Evolutionary conservation across 345 rosid genomes (phyloP).

Genomic region (Anastatica hierochuntica): DNA sequence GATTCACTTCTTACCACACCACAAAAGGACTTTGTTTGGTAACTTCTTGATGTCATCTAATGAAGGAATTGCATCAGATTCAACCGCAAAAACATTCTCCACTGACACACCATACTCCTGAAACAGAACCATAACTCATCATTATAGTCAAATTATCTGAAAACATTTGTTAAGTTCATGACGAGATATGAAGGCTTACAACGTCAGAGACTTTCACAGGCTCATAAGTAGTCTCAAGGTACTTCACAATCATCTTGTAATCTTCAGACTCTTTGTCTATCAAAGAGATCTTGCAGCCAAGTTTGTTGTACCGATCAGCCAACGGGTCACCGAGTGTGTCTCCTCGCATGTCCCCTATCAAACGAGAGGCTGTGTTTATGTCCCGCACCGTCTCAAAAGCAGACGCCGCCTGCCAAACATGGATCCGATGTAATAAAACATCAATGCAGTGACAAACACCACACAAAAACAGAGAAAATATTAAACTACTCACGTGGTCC

Average conservation of each 20-base stretch:
- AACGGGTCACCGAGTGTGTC: constrained; percentile 65
- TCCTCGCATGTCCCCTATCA: constrained; percentile 60
- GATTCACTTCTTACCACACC: constrained; percentile 54
- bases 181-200: constrained; percentile 20
- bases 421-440: neutral
- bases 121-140: neutral
- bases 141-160: neutral
- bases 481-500: constrained; percentile 40
- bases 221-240: constrained; percentile 59
- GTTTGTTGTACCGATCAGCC: constrained; percentile 41
- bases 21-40: constrained; percentile 57
- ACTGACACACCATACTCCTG: constrained; percentile 61
- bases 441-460: neutral
- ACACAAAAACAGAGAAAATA: neutral
- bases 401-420: constrained; percentile 43
- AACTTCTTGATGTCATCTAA: constrained; percentile 53
- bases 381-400: constrained; percentile 57
- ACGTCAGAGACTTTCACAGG: constrained; percentile 61
- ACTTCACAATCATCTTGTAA: constrained; percentile 63
- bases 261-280: constrained; percentile 56
- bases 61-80: constrained; percentile 45
- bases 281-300: constrained; percentile 48
- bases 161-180: too few relatives aligned
- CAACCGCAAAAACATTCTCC: constrained; percentile 47
- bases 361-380: constrained; percentile 56